Percentiles rank a stretch among this genome's conserved stretches.
These are phyloP conservation scores for Schizophyllum commune DNA, from an alignment of 1,284 basidiomycete species.

Conservation along the genomic window DNA sequence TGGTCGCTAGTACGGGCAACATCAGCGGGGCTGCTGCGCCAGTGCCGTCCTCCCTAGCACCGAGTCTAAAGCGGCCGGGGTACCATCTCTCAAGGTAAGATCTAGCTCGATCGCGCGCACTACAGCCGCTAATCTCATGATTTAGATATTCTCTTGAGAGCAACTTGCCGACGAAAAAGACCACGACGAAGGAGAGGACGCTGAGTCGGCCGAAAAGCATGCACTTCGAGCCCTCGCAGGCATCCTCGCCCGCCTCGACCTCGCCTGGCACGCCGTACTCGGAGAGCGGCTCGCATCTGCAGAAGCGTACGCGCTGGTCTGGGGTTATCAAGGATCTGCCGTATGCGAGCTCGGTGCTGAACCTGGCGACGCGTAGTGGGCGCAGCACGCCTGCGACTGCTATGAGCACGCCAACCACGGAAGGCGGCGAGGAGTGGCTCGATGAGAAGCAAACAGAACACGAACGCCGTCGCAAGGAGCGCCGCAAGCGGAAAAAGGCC, in stretches of 20 bases:
- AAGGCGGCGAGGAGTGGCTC: conserved; percentile 18
- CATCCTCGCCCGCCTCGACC: background rate
- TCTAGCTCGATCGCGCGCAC: background rate
- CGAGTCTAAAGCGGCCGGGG: conserved; percentile 60
- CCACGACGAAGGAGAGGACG: background rate
- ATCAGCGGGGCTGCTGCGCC: conserved; percentile 55
- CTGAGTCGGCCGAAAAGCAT: conserved; percentile 9
- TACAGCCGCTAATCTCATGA: background rate
- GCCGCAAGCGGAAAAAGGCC: conserved; percentile 65
- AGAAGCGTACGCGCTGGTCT: conserved; percentile 1
- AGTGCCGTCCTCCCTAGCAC: conserved; percentile 44
- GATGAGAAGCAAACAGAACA: conserved; percentile 23
- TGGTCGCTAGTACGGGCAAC: conserved; percentile 68
- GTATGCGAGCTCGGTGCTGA: background rate
- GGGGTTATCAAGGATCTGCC: conserved; percentile 7
- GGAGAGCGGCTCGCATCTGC: background rate
- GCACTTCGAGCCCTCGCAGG: conserved; percentile 4
- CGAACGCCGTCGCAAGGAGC: conserved; percentile 41
- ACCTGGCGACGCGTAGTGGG: conserved; percentile 16
- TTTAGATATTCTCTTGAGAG: conserved; percentile 23
- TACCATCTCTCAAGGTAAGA: conserved; percentile 58
- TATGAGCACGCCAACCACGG: conserved; percentile 11
- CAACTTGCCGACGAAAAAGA: conserved; percentile 9
- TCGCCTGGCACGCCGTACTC: background rate
- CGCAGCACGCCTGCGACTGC: conserved; percentile 20